A percentile compares a stretch with the other conserved stretches of the same genome.
Evolutionary conservation across 805 yeast species (phyloP).

Genomic region (Spathaspora sp.): DNA sequence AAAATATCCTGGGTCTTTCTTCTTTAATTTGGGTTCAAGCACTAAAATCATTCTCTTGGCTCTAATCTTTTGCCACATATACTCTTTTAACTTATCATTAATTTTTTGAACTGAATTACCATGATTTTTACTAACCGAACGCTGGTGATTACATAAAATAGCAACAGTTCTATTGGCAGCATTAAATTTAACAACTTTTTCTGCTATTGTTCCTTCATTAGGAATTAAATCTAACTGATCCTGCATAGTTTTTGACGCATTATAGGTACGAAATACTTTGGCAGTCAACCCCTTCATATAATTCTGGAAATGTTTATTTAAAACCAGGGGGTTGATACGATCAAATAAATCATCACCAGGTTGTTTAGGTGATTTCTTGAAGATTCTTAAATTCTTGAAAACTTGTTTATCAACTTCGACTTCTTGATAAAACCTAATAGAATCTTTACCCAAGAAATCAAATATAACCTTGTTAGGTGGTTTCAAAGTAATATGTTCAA

Average conservation of each 20-base stretch:
- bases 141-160: constrained; percentile 93
- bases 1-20: constrained; percentile 56
- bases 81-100: constrained; percentile 70
- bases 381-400: constrained; percentile 80
- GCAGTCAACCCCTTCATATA: constrained; percentile 95
- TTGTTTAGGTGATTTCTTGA: constrained; percentile 83
- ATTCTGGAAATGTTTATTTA: constrained; percentile 82
- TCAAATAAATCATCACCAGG: constrained; percentile 94
- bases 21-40: constrained; percentile 52
- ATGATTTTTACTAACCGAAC: constrained; percentile 84
- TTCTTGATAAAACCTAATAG: constrained; percentile 86
- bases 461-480: constrained; percentile 86
- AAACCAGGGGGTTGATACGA: constrained; percentile 75
- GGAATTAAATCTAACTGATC: constrained; percentile 82
- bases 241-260: constrained; percentile 96
- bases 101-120: constrained; percentile 78
- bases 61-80: constrained; percentile 80
- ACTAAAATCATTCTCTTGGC: constrained; percentile 65
- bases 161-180: constrained; percentile 97
- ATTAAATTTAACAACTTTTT: constrained; percentile 81
- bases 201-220: constrained; percentile 84
- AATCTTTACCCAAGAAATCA: constrained; percentile 94
- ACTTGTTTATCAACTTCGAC: constrained; percentile 91
- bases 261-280: constrained; percentile 94
- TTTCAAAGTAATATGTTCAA: constrained; percentile 78